Evolutionary conservation across 495 filamentous ascomycete genomes (phyloP).

Genomic region (Trichoderma erinaceum): DNA sequence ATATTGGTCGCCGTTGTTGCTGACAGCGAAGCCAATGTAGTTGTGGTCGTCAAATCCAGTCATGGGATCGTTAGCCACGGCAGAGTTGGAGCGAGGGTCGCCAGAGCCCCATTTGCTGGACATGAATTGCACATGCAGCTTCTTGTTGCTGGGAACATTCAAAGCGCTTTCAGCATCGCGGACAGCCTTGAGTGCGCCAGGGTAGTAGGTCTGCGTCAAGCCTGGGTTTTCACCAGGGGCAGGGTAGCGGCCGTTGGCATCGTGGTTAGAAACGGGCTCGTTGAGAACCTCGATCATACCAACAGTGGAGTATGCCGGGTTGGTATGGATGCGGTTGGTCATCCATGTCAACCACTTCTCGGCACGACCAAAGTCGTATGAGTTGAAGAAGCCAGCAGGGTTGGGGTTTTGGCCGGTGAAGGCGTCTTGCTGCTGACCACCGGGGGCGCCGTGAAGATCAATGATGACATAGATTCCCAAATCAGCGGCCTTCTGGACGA

Average conservation of each 20-base stretch:
- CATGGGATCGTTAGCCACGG: conserved; percentile 34
- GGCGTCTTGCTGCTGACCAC: background rate
- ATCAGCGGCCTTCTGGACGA: conserved; percentile 50
- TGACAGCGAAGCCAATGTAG: conserved; percentile 41
- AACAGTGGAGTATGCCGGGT: conserved; percentile 44
- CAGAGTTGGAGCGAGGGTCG: conserved; percentile 35
- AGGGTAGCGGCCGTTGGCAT: conserved; percentile 10
- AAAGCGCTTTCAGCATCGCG: conserved; percentile 41
- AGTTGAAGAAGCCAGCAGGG: conserved; percentile 45
- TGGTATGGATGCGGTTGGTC: conserved; percentile 46
- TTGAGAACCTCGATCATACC: conserved; percentile 57
- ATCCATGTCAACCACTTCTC: conserved; percentile 52
- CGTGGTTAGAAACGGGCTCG: conserved; percentile 41
- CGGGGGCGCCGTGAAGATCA: conserved; percentile 1
- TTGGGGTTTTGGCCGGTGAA: conserved; percentile 3
- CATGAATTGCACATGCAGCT: conserved; percentile 54
- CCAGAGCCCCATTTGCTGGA: conserved; percentile 47
- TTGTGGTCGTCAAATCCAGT: conserved; percentile 49
- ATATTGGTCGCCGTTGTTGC: conserved; percentile 30
- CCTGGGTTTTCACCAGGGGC: conserved; percentile 1
- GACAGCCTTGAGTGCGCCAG: conserved; percentile 45
- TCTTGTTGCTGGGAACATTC: conserved; percentile 32
- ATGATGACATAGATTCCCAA: conserved; percentile 52
- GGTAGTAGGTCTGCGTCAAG: conserved; percentile 40
- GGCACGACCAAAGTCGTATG: conserved; percentile 50